Evolutionary conservation across 345 rosid species (phyloP), one percentile per base, ranked within the genome.

Genomic region (Trapa bicornis): DNA sequence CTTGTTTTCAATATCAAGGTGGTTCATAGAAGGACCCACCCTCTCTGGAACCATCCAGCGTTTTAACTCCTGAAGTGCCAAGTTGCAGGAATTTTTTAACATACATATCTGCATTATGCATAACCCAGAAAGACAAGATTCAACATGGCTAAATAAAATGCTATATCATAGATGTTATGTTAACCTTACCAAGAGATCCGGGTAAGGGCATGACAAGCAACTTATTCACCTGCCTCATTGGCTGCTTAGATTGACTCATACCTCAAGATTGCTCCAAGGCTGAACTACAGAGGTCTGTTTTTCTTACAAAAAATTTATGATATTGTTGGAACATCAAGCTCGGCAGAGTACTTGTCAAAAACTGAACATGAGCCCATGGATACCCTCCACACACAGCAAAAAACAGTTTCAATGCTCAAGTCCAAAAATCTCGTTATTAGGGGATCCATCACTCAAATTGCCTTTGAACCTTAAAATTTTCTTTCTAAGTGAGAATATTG

Each of bases 21-120:
- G 16, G 37, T 32, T 58, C 38, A 1, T 9, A 58, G 53, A 14
- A 35, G 67, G 32, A 8, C 22, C 64, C 33, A 83, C 99, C 90
- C 86, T 95, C 67, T 84, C 93, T 2, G 96, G 94, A 9, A 6
- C 47, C 85, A 91, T 91, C 99, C 99, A 95, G 13, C 68, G 70
- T 68, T 83, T 85, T 66, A 95, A 71, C 75, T 87, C 77, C 84
- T 83, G 86, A 45, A 89, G 81, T 37, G 92, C 90, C 68, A 84
- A 62, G 37, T 3, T 72, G 67, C 87, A 78, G 5, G 97, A 80
- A 77, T 75, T 83, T 77, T 81, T 86, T 50, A 50, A 32, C 78
- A 87, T 60, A 37, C 73, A 80, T 17, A 84, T 73, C 99, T 94
- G 87, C 88, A 80, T 1, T 65, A 65, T 8, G 68, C 68, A 71